Evolutionary conservation across 169 alveolate genomes (phyloP), one percentile per base, ranked within the genome.

Genomic region (Plasmodium reichenowi): DNA sequence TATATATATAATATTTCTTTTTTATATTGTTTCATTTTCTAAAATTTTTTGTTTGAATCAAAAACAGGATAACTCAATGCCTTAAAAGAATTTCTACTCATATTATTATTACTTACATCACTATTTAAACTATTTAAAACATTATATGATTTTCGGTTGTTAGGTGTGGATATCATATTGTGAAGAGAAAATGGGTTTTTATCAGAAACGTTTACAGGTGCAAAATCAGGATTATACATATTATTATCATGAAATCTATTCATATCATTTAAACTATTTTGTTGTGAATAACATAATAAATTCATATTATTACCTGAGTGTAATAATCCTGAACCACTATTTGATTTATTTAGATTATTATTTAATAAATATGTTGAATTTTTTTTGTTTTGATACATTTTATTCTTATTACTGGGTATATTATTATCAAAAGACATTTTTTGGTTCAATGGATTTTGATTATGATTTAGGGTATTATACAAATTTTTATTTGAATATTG

Each of bases 171-270:
- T 24, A 86, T 86, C 45, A 86, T 59, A 71, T 86, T 86, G 52
- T 86, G 86, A 13, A 86, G 60, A 60, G 92, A 86, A 60, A 86
- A 86, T 10, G 92, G 92, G 60, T 86, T 86, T 72, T 86, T 86
- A 86, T 86, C 92, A 13, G 92, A 70, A 17, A 86, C 87, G 72
- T 13, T 86, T 20, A 72, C 67, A 13, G 92, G 62, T 2, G 92
- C 59, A 86, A 86, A 72, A 72, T 86, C 88, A 4, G 73, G 52
- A 56, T 38, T 86, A 24, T 64, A 38, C 9, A 62, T 17, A 78
- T 47, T 54, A 50, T 76, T 76, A 15, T 83, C 85, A 60, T 83
- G 54, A 74, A 74, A 67, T 29, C 56, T 68, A 32, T 72, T 83
- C 10, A 60, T 32, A 12, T 68, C 91, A 68, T 83, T 83, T 13